Conservation (phyloP, 2,329 filamentous ascomycete species). For the Diaporthe citri region DNA sequence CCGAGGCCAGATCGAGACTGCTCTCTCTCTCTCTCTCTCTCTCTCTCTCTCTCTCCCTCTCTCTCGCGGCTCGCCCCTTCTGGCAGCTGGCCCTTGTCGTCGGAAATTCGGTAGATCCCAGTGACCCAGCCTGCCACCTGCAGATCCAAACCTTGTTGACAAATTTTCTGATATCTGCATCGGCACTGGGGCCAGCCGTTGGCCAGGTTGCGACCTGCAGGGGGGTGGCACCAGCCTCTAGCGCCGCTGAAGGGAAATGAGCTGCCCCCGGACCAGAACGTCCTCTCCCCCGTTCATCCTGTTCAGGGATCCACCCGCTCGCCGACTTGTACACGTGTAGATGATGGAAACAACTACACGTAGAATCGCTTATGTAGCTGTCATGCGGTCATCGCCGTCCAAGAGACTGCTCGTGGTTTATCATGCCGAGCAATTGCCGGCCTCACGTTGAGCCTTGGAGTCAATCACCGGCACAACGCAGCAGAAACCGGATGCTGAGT, state of each 20-base stretch:
- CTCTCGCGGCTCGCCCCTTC: constrained; percentile 13
- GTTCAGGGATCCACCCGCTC: background rate
- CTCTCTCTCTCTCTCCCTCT: no score
- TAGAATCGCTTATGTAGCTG: background rate
- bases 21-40: background rate
- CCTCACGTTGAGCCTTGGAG: background rate
- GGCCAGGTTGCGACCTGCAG: constrained; percentile 24
- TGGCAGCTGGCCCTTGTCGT: constrained; percentile 18
- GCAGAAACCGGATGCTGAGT: background rate
- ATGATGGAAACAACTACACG: no score
- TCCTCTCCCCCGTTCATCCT: background rate
- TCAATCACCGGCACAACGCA: background rate
- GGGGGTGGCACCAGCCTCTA: background rate
- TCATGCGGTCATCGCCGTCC: background rate
- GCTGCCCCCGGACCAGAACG: background rate
- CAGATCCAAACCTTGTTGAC: constrained; percentile 27
- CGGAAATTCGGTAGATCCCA: constrained; percentile 26
- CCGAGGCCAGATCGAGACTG: constrained; percentile 12
- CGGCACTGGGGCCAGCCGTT: constrained; percentile 18
- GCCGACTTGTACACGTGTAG: background rate
- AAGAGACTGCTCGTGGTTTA: background rate
- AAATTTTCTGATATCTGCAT: constrained; percentile 19
- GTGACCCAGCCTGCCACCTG: background rate
- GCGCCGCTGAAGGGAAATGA: constrained; percentile 19
- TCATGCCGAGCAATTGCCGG: background rate